Base-by-base conservation (phyloP, 129 eudicot species). In the Saussurea involucrata region DNA sequence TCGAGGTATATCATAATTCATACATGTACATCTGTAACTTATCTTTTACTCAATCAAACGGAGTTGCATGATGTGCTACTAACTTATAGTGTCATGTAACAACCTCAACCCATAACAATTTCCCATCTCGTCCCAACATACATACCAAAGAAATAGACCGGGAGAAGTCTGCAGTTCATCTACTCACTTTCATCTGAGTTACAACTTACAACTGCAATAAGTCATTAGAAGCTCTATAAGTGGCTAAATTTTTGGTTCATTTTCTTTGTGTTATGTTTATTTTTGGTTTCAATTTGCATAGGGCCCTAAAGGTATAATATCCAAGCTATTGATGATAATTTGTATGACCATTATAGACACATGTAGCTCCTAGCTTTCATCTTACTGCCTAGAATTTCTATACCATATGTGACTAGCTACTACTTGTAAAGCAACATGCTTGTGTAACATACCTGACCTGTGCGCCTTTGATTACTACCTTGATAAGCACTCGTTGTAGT, bases 1-100 rank as follows among this genome's bases (percentile, higher is more conserved):
- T 91, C 49, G 98, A 95, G 98, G 98, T 95, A 88, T 73, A 63
- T 69, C 22, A 13, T 13, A 34, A 1, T 5, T 34, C 21, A 44
- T 49, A 49, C 57, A 44, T 12, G 57, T 3, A 5, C 60, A 22
- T 66, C 29, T 29, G 7, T 8, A 49, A 68, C 63, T 22, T 36
- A 65, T 15, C 74, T 11, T 69, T 36, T 7, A 10, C 22, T 34
- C 17, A 68, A 18, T 36, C 11, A 69, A 36, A 49, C 60, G 17
- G 60, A n/a, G 60, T 49, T 40, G 10, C 18, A 49, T 49, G 7
- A 49, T 17, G 60, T 13, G 21, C 60, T 46, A 4, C 18, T 49
- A 49, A 15, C 21, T 13, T 17, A n/a, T 49, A 15, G 60, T 4
- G 60, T 13, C 15, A 37, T 69, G 24, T 69, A 20, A 68, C 73